Percentiles rank a stretch among this genome's conserved stretches.
Conservation (phyloP, 1,284 basidiomycete species). For the Macrocybe sp. region DNA sequence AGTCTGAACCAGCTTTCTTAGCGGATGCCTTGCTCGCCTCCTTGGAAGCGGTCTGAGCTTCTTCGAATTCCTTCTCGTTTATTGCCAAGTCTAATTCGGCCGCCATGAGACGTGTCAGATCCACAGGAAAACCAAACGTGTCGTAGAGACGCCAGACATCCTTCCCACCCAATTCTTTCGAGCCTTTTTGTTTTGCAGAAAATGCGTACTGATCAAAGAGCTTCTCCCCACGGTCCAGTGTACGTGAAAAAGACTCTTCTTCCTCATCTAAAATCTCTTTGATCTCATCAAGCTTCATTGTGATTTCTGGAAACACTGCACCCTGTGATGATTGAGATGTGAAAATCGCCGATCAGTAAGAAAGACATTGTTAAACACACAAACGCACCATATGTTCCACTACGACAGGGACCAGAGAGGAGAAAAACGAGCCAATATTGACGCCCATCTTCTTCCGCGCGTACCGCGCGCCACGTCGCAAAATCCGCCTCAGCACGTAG, state of each 20-base stretch:
- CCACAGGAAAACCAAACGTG: conserved; percentile 97
- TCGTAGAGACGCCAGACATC: conserved; percentile 99
- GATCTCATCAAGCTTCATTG: conserved; percentile 78
- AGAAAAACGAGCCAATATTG: conserved; percentile 95
- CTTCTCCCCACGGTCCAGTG: conserved; percentile 94
- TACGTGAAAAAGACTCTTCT: conserved; percentile 94
- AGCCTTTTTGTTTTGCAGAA: conserved; percentile 61
- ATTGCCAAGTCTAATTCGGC: conserved; percentile 87
- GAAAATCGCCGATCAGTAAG: neutral
- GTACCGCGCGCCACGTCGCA: conserved; percentile 90
- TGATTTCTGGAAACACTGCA: conserved; percentile 91
- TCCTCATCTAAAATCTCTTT: conserved; percentile 98
- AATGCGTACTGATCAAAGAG: conserved; percentile 91
- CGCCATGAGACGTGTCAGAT: conserved; percentile 96
- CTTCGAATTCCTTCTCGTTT: conserved; percentile 88
- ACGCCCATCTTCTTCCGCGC: conserved; percentile 95
- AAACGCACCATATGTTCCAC: conserved; percentile 79
- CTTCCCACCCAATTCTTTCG: conserved; percentile 75
- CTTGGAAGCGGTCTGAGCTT: conserved; percentile 84
- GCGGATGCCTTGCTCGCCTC: conserved; percentile 83
- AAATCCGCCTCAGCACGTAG: conserved; percentile 90
- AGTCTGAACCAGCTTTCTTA: conserved; percentile 66
- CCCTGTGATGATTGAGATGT: conserved; percentile 46
- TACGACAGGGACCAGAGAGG: conserved; percentile 84
- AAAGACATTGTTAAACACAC: neutral